These are phyloP conservation scores for Peronospora belbahrii DNA, from an alignment of 352 stramenopile genomes.

Conservation along the genomic window DNA sequence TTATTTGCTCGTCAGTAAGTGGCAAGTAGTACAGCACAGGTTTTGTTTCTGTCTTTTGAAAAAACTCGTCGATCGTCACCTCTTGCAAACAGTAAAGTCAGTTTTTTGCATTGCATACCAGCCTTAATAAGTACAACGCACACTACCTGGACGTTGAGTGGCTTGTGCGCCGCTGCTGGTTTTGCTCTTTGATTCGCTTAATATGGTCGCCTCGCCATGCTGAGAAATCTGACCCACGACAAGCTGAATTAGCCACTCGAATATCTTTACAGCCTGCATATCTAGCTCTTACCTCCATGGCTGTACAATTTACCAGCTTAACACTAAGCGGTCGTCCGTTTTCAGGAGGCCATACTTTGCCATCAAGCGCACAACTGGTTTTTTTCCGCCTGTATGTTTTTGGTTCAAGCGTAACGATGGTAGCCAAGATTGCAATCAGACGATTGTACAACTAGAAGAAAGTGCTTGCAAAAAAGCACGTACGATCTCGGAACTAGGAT, in stretches of 20 bases:
- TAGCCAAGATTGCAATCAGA: too few relatives aligned
- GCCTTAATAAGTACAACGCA: not conserved
- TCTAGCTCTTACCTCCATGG: slow-evolving; percentile 35
- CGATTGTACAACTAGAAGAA: not conserved
- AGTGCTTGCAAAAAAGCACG: not conserved
- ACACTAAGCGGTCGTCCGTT: slow-evolving; percentile 41
- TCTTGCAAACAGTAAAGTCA: slow-evolving; percentile 15
- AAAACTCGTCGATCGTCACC: slow-evolving; percentile 64
- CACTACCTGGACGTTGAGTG: slow-evolving; percentile 18
- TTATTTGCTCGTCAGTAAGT: slow-evolving; percentile 60
- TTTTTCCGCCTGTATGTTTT: slow-evolving; percentile 31
- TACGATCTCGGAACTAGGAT: slow-evolving; percentile 39
- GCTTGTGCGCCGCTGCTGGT: slow-evolving; percentile 12
- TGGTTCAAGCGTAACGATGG: not conserved
- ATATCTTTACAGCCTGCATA: not conserved
- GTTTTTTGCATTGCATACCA: not conserved
- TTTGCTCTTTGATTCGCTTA: slow-evolving; percentile 19
- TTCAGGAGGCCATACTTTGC: slow-evolving; percentile 55
- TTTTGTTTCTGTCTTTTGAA: slow-evolving; percentile 69
- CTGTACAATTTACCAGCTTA: slow-evolving; percentile 30
- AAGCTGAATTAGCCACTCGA: not conserved
- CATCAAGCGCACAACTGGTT: slow-evolving; percentile 40
- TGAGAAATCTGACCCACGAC: slow-evolving; percentile 18
- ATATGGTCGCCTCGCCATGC: slow-evolving; percentile 17
- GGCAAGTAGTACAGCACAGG: slow-evolving; percentile 79